phyloP scores from a whole-genome alignment of 2,329 filamentous ascomycete species.

The Aureobasidium lini region DNA sequence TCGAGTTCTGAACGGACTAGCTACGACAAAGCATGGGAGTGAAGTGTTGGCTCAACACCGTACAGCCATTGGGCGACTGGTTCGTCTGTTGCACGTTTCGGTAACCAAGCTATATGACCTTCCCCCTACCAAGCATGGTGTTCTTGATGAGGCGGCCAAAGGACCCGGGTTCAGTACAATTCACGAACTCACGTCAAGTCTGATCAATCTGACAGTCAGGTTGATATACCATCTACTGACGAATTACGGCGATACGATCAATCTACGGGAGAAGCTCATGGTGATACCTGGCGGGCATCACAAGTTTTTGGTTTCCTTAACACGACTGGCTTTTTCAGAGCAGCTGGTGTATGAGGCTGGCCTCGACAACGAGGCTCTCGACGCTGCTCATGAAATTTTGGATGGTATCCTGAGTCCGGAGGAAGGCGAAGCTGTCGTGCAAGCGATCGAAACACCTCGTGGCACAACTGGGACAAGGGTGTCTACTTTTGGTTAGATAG shows the following conservation, averaged over 20 bases:
- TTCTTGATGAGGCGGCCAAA: not conserved
- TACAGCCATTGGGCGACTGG: slow-evolving; percentile 64
- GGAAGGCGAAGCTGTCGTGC: slow-evolving; percentile 55
- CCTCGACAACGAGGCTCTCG: slow-evolving; percentile 69
- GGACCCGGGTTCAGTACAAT: slow-evolving; percentile 21
- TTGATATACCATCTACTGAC: slow-evolving; percentile 52
- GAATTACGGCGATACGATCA: slow-evolving; percentile 48
- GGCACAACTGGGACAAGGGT: slow-evolving; percentile 14
- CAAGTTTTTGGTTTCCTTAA: slow-evolving; percentile 73
- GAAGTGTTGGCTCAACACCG: slow-evolving; percentile 60
- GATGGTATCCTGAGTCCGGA: slow-evolving; percentile 77
- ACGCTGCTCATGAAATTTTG: slow-evolving; percentile 73
- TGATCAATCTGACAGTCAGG: slow-evolving; percentile 54
- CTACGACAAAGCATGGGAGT: slow-evolving; percentile 54
- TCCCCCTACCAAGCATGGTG: slow-evolving; percentile 28
- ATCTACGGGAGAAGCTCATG: slow-evolving; percentile 65
- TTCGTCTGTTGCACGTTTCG: slow-evolving; percentile 67
- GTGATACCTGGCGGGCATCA: slow-evolving; percentile 66
- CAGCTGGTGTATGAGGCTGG: slow-evolving; percentile 68
- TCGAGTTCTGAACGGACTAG: slow-evolving; percentile 48
- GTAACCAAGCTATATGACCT: slow-evolving; percentile 51
- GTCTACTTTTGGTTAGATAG: not conserved
- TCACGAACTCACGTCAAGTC: slow-evolving; percentile 35
- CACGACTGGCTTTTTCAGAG: slow-evolving; percentile 78
- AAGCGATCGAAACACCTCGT: slow-evolving; percentile 35